Base-by-base conservation (phyloP, 495 filamentous ascomycete genomes). In the Aspergillus leporis region DNA sequence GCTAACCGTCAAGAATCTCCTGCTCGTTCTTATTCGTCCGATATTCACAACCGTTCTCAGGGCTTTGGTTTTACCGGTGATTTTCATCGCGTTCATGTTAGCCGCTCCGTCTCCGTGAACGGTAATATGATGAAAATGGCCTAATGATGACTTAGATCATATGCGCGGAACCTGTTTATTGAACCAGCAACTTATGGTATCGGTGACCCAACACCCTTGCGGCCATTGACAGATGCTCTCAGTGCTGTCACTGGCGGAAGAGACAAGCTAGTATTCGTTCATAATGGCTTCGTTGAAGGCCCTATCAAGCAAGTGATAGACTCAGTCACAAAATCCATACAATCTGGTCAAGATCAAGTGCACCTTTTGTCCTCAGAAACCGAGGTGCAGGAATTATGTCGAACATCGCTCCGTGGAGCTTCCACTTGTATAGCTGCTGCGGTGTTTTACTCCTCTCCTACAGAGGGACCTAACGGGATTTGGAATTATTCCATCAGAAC, bases 401-500 rank as follows among this genome's bases (percentile, higher is more conserved):
- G 78, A 45, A 88, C 85, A 58, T 81, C 81, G 14, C 70, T 96
- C 51, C 77, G 88, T 31, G 91, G 89, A 2, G 84, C 87, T 5
- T 90, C 87, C 3, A 70, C 66, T 3, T 96, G 91, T 69, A 92
- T 86, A 65, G 89, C 83, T 12, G 92, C 89, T 2, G 87, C 87
- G 7, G 82, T 88, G 22, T 95, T 96, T 68, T 70, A 83, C 53
- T 86, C 83, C 6, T 91, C 88, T 10, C 90, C 90, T 4, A 77
- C 63, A 3, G 88, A 92, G 74, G 89, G 89, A 8, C 62, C 68
- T 0, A 81, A 78, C 30, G 82, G 80, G 0, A 61, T 79, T n/a
- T 95, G 92, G 92, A 93, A 93, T 69, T 96, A 95, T 62, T 92
- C 88, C 1, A 76, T 96, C 18, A 78, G 90, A 55, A 83, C 84